Conservation (phyloP, 257 asterid species). For the Solanum chmielewskii region DNA sequence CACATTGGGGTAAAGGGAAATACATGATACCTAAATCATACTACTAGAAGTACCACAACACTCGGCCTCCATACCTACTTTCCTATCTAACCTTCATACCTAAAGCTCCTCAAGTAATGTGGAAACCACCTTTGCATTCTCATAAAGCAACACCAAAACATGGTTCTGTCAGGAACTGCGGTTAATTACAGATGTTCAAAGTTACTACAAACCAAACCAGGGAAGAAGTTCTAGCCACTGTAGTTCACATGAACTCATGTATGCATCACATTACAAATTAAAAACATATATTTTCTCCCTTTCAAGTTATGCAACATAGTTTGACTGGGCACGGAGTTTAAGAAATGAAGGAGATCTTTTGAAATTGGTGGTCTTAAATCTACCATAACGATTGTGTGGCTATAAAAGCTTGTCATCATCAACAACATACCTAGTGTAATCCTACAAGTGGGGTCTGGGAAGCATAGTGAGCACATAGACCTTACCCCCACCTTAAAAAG, state of each 20-base stretch:
- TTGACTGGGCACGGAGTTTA: not conserved
- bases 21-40: not conserved
- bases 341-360: not conserved
- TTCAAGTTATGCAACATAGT: not conserved
- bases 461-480: too few relatives aligned
- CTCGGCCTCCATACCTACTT: not conserved
- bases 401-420: not conserved
- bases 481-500: not conserved
- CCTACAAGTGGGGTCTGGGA: not conserved
- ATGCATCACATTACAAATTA: not conserved
- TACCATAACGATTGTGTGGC: not conserved
- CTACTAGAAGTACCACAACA: not conserved
- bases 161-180: not conserved
- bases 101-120: not conserved
- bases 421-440: not conserved
- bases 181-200: not conserved
- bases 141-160: not conserved
- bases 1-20: not conserved
- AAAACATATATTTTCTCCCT: not conserved
- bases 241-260: not conserved
- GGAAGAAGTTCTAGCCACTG: not conserved
- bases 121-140: not conserved
- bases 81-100: not conserved
- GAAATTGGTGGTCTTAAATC: not conserved
- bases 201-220: not conserved